Percentiles rank a stretch among this genome's conserved stretches.
Evolutionary conservation across 225 moss, liverwort and hornwort genomes (phyloP).

Genomic region (Sphagnum contortum): DNA sequence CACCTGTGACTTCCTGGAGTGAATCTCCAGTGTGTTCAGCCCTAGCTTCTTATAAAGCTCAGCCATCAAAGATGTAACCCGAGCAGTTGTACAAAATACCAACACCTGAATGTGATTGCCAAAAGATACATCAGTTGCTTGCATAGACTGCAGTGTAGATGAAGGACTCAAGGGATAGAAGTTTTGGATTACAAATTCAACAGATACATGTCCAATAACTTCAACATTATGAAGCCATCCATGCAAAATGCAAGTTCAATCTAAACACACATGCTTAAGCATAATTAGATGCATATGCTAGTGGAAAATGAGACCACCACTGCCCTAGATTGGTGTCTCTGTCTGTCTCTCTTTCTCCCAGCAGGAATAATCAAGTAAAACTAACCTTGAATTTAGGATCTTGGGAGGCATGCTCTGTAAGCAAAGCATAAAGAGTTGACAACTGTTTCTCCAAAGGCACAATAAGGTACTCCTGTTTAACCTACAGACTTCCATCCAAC

Average conservation of each 20-base stretch:
- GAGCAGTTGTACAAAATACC: constrained; percentile 91
- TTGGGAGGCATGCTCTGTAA: constrained; percentile 60
- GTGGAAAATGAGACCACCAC: no score
- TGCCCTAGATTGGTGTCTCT: no score
- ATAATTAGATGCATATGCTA: no score
- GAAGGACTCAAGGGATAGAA: no score
- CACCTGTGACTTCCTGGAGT: constrained; percentile 72
- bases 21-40: constrained; percentile 84
- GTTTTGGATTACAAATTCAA: no score
- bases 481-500: constrained; percentile 28
- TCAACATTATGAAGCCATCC: no score
- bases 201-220: no score
- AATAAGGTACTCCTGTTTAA: constrained; percentile 63
- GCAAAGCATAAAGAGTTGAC: constrained; percentile 38
- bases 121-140: no score
- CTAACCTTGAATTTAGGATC: constrained; percentile 84
- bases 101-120: constrained; percentile 41
- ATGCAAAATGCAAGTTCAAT: no score
- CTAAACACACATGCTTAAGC: no score
- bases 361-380: neutral
- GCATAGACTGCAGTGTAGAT: no score
- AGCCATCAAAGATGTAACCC: constrained; percentile 68
- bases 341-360: no score
- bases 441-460: constrained; percentile 73
- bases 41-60: constrained; percentile 75